Evolutionary conservation across 2,329 filamentous ascomycete species (phyloP).

Genomic region (Fusarium subtropicale): DNA sequence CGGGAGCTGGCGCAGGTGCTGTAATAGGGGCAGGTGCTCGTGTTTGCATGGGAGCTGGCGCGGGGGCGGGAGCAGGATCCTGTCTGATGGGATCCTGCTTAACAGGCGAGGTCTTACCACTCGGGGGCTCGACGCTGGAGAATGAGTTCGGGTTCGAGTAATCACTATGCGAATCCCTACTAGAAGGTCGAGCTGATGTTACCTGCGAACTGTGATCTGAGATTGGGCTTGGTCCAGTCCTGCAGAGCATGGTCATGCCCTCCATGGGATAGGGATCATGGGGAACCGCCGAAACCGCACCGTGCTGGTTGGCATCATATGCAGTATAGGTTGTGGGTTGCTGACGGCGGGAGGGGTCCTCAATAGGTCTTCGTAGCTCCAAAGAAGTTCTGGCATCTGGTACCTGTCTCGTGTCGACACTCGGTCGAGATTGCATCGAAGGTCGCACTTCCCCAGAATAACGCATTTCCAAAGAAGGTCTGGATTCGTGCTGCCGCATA

Average conservation of each 20-base stretch:
- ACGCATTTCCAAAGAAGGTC: constrained; percentile 36
- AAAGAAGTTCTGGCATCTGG: constrained; percentile 38
- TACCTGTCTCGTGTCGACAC: constrained; percentile 33
- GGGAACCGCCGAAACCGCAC: constrained; percentile 75
- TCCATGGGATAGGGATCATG: constrained; percentile 95
- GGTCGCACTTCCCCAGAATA: constrained; percentile 35
- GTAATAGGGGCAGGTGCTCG: background rate
- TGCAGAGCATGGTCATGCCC: constrained; percentile 97
- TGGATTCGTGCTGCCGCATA: constrained; percentile 30
- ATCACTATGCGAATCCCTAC: constrained; percentile 89
- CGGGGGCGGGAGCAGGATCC: constrained; percentile 11
- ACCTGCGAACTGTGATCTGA: constrained; percentile 65
- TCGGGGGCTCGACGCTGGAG: constrained; percentile 84
- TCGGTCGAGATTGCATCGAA: constrained; percentile 28
- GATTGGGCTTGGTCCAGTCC: constrained; percentile 75
- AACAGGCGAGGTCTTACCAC: constrained; percentile 77
- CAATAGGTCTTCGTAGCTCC: constrained; percentile 42
- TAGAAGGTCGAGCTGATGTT: constrained; percentile 78
- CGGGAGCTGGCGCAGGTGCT: background rate
- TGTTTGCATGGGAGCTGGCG: background rate
- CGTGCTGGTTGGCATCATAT: constrained; percentile 65
- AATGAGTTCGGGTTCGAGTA: constrained; percentile 90
- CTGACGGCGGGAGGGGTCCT: constrained; percentile 43
- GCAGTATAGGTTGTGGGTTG: constrained; percentile 38
- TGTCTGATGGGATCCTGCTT: constrained; percentile 66